Evolutionary conservation across 176 grass and related monocot genomes (phyloP).

Genomic region (Poa annua): DNA sequence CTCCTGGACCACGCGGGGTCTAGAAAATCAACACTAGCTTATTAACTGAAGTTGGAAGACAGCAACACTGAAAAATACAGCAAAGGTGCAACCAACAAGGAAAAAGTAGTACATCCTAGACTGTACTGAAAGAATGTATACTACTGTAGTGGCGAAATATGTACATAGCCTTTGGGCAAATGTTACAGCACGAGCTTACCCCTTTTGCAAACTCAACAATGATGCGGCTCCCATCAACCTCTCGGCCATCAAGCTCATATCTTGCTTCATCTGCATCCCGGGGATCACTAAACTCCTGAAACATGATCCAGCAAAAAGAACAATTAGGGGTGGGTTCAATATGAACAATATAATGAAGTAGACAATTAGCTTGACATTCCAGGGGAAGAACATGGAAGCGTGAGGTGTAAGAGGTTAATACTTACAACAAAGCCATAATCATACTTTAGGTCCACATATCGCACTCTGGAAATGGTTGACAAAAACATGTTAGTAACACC

Average conservation of each 20-base stretch:
- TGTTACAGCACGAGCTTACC: constrained; percentile 51
- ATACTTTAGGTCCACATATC: constrained; percentile 83
- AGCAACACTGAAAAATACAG: background rate
- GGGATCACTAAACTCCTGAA: constrained; percentile 83
- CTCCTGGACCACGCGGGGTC: constrained; percentile 64
- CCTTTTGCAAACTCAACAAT: constrained; percentile 88
- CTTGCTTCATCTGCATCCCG: constrained; percentile 92
- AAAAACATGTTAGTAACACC: constrained; percentile 45
- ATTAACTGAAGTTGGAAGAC: constrained; percentile 19
- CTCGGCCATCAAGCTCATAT: constrained; percentile 70
- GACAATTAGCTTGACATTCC: background rate
- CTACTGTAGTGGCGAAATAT: background rate
- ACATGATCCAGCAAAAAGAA: constrained; percentile 35
- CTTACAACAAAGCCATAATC: constrained; percentile 93
- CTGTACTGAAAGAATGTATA: background rate
- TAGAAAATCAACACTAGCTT: constrained; percentile 42
- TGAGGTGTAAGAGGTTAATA: constrained; percentile 6
- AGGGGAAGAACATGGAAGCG: background rate
- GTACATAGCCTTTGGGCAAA: constrained; percentile 5
- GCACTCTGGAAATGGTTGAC: constrained; percentile 61
- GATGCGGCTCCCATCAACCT: constrained; percentile 69
- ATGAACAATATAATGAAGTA: constrained; percentile 30
- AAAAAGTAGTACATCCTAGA: background rate
- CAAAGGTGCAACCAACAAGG: background rate
- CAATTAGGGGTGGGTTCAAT: constrained; percentile 13